These are phyloP conservation scores for Aristolochia fimbriata DNA, from an alignment of 164 flowering plant genomes.

Conservation along the genomic window DNA sequence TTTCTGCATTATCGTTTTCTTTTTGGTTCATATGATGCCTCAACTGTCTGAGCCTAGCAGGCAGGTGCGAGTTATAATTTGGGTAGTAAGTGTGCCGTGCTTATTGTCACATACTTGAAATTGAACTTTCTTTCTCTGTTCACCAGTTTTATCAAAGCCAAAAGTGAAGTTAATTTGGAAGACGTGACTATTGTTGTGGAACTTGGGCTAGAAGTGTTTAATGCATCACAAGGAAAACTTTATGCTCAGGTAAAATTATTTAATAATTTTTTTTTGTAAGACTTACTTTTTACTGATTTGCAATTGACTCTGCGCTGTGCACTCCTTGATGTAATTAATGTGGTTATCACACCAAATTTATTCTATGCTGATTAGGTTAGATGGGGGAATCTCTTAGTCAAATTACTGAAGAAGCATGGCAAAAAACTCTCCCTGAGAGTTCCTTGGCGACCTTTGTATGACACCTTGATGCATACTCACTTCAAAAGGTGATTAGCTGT, in stretches of 20 bases:
- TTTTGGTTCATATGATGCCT: too few species aligned
- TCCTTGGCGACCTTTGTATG: slow-evolving; percentile 88
- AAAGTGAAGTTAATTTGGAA: slow-evolving; percentile 71
- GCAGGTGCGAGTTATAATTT: too few species aligned
- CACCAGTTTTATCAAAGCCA: slow-evolving; percentile 81
- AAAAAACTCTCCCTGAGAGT: slow-evolving; percentile 64
- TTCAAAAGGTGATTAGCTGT: slow-evolving; percentile 52
- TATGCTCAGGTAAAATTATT: slow-evolving; percentile 60
- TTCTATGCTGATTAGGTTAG: slow-evolving; percentile 55
- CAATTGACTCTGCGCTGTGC: background rate
- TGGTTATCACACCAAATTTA: slow-evolving; percentile 3
- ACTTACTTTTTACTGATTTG: background rate
- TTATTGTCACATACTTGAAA: too few species aligned
- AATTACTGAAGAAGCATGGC: slow-evolving; percentile 59
- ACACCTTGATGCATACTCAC: slow-evolving; percentile 67
- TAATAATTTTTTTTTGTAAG: background rate
- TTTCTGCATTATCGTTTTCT: too few species aligned
- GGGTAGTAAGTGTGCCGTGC: too few species aligned
- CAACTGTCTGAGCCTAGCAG: too few species aligned
- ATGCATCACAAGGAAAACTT: slow-evolving; percentile 47
- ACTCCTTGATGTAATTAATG: background rate
- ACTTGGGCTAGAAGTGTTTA: slow-evolving; percentile 58
- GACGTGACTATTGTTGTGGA: slow-evolving; percentile 52
- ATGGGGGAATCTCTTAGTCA: slow-evolving; percentile 82
- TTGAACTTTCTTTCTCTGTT: too few species aligned